Conservation (phyloP, 225 moss, liverwort and hornwort species). For the Physcomitrellopsis africana region DNA sequence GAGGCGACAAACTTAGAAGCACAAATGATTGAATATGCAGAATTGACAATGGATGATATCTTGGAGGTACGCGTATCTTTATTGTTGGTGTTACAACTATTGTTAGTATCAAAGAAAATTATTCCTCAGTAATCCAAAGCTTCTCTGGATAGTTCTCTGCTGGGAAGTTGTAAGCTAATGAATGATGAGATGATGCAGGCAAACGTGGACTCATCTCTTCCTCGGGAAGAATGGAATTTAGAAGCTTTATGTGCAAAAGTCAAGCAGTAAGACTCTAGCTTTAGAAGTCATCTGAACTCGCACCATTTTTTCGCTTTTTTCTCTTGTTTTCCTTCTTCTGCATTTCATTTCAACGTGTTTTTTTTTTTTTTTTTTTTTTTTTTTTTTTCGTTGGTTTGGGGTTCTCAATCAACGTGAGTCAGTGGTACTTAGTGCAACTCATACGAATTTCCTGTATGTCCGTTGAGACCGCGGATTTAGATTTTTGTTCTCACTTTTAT, state of each 20-base stretch:
- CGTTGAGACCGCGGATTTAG: neutral
- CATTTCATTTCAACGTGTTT: neutral
- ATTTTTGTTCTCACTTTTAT: conserved; percentile 19
- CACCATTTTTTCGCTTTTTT: neutral
- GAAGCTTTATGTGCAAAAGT: conserved; percentile 88
- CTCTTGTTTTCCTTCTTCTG: neutral
- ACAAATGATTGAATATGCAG: conserved; percentile 89
- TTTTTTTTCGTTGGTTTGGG: neutral
- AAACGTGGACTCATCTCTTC: conserved; percentile 75
- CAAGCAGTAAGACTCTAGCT: conserved; percentile 65
- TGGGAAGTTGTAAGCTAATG: conserved; percentile 10
- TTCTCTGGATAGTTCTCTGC: neutral
- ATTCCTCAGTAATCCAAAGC: too few relatives aligned
- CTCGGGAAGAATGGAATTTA: conserved; percentile 82
- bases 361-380: neutral
- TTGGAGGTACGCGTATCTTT: conserved; percentile 56
- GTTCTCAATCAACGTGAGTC: neutral
- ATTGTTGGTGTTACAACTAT: too few relatives aligned
- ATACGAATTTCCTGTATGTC: neutral
- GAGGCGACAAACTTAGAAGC: conserved; percentile 74
- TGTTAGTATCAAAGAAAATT: too few relatives aligned
- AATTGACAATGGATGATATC: conserved; percentile 99
- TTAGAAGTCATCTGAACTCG: neutral
- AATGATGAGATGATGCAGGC: conserved; percentile 55
- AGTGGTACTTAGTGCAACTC: neutral